Base-by-base conservation (phyloP, 192 early-diverging fungal species). In the Coemansia sp. region DNA sequence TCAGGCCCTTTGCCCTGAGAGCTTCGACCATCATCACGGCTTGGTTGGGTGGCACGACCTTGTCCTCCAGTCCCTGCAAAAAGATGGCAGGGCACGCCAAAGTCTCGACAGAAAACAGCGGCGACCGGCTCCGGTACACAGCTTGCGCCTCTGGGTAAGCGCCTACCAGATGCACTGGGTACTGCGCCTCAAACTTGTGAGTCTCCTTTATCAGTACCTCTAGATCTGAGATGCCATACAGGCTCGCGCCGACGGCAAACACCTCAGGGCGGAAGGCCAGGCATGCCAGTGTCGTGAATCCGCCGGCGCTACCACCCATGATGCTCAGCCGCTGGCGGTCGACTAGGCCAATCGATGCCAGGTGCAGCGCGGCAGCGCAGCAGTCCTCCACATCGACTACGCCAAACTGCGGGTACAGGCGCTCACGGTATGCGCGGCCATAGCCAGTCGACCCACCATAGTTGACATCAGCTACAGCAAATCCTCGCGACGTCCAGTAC, bases 121-220 rank as follows among this genome's bases (percentile, higher is more conserved):
- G 90, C 32, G 87, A 89, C 18, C 91, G 82, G 10, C 84, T 68
- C 19, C 40, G 53, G 56, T 91, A 93, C 3, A 90, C 60, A 0
- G 71, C 68, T 8, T 63, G 64, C 0, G 82, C 83, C 17, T 68
- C 81, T 0, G 85, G 81, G 58, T 87, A 86, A 9, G 83, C 73
- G 0, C 88, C 88, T 15, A 90, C 85, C 48, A 91, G 60, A 14
- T 80, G 67, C 34, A 67, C 85, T 1, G 83, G 76, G 34, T 88
- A 90, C 59, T 71, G 72, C 19, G 81, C 70, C 67, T 93, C 91
- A 62, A 93, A 91, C 65, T 91, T 93, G 77, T 91, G 91, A n/a
- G 90, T 91, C 50, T 89, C 83, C 67, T 85, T 78, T 17, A 81
- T 81, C 65, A 93, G 60, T 0, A 80, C 63, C 27, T 83, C 84